Evolutionary conservation across 805 yeast genomes (phyloP), one percentile per base, ranked within the genome.

Genomic region (Pichia scutulata): DNA sequence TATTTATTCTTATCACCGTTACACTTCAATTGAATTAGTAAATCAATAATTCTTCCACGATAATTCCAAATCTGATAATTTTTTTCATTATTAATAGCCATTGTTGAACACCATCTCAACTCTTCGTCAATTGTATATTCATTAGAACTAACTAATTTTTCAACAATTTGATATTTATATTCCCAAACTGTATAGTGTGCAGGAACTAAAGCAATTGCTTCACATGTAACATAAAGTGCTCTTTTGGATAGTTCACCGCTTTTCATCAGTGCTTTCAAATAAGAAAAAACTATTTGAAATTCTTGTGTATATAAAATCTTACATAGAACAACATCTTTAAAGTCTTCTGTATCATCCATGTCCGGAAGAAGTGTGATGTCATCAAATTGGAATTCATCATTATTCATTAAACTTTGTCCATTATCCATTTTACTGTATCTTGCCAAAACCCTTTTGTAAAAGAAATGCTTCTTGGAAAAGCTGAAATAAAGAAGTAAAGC

Each of bases 51-150:
- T 33, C 81, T 70, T 60, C 85, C 90, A 50, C 97, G 77, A 62
- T 92, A 90, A 59, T 90, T 87, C 97, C 98, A 93, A n/a, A 92
- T 84, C 66, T 93, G 99, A 68, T 93, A 93, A 70, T 90, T 92
- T 65, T 93, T 93, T 40, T 90, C 85, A 64, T 86, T 84, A 13
- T 76, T 81, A 45, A 85, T 61, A 0, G 96, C 90, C 36, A 87
- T 69, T 33, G 72, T 72, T 59, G 87, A 93, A 55, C 89, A 75
- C 96, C 96, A 89, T 39, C 78, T 78, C 39, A 89, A 70, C 60
- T 92, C 96, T 16, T 71, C 68, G 14, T 69, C 58, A 26, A 79
- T 59, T 39, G 68, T 62, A n/a, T 40, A 28, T 4, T 46, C 48
- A 16, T 9, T 21, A 2, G 25, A 24, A n/a, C 54, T 52, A 13